These are phyloP conservation scores for Hortiboletus campestris DNA, from an alignment of 768 basidiomycete species.

Conservation along the genomic window DNA sequence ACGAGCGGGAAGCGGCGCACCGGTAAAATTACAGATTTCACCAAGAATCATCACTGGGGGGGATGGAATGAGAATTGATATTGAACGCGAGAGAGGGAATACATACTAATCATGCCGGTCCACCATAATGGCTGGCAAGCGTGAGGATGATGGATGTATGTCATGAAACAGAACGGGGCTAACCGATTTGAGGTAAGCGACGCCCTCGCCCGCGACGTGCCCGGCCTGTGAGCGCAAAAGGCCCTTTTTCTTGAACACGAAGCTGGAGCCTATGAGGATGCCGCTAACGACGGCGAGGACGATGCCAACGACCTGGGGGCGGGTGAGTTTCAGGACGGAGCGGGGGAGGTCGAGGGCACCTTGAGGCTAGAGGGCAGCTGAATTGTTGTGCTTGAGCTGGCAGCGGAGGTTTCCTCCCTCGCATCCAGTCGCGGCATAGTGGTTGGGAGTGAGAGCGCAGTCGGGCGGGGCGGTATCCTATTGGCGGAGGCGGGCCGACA, in stretches of 20 bases:
- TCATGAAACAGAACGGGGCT: conserved; percentile 29
- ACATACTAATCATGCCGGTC: conserved; percentile 80
- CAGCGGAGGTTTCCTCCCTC: conserved; percentile 37
- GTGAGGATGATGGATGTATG: conserved; percentile 6
- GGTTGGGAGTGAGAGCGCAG: conserved; percentile 7
- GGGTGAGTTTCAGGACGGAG: neutral
- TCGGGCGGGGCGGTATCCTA: neutral
- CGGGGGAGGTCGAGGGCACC: conserved; percentile 29
- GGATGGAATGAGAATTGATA: neutral
- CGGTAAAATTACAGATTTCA: conserved; percentile 82
- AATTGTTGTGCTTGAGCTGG: conserved; percentile 35
- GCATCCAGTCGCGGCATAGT: conserved; percentile 8
- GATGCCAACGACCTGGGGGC: conserved; percentile 67
- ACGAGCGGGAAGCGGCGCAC: conserved; percentile 40
- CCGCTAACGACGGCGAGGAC: conserved; percentile 77
- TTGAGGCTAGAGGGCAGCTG: conserved; percentile 48
- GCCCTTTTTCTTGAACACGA: conserved; percentile 99
- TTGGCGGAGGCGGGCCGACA: neutral
- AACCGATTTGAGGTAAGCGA: conserved; percentile 93
- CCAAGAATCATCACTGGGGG: conserved; percentile 85
- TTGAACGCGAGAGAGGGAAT: no score
- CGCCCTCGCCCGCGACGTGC: conserved; percentile 77
- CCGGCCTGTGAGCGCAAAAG: conserved; percentile 79
- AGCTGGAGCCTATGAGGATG: conserved; percentile 85
- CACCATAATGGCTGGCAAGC: conserved; percentile 76